phyloP scores from a whole-genome alignment of 192 early-diverging fungal species.

The Backusella luteola region DNA sequence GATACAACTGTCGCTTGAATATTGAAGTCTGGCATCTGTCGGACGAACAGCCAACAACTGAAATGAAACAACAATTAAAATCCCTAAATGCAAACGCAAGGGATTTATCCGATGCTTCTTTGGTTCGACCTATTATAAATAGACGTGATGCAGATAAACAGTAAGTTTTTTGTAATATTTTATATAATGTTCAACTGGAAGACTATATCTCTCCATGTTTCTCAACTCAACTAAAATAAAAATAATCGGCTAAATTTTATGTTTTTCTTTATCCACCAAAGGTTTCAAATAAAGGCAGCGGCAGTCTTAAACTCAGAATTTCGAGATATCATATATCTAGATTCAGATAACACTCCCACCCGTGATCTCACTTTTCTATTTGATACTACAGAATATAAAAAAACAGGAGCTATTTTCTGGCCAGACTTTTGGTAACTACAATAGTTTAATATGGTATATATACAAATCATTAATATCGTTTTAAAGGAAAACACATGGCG shows the following conservation, averaged over 20 bases:
- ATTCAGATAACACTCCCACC: slow-evolving; percentile 45
- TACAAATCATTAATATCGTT: neutral
- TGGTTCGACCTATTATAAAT: slow-evolving; percentile 23
- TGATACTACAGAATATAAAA: slow-evolving; percentile 30
- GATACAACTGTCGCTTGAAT: slow-evolving; percentile 15
- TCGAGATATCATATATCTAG: slow-evolving; percentile 43
- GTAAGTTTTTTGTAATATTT: slow-evolving; percentile 19
- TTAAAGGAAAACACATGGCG: slow-evolving; percentile 36
- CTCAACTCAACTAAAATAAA: neutral
- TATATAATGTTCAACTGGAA: no score
- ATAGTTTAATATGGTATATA: neutral
- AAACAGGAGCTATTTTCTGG: slow-evolving; percentile 48
- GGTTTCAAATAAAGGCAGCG: slow-evolving; percentile 45
- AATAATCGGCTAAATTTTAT: neutral
- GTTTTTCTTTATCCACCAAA: neutral
- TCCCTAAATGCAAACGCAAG: slow-evolving; percentile 6
- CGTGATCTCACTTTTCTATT: slow-evolving; percentile 44
- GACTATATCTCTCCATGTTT: neutral
- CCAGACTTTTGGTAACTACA: slow-evolving; percentile 41
- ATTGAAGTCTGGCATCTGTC: slow-evolving; percentile 34
- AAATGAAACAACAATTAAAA: neutral
- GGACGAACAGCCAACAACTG: slow-evolving; percentile 21
- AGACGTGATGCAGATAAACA: slow-evolving; percentile 26
- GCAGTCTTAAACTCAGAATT: slow-evolving; percentile 43
- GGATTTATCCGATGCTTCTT: slow-evolving; percentile 20